A percentile compares a stretch with the other conserved stretches of the same genome.
These are phyloP conservation scores for Phytophthora pluvialis DNA, from an alignment of 352 stramenopile genomes.

Conservation along the genomic window DNA sequence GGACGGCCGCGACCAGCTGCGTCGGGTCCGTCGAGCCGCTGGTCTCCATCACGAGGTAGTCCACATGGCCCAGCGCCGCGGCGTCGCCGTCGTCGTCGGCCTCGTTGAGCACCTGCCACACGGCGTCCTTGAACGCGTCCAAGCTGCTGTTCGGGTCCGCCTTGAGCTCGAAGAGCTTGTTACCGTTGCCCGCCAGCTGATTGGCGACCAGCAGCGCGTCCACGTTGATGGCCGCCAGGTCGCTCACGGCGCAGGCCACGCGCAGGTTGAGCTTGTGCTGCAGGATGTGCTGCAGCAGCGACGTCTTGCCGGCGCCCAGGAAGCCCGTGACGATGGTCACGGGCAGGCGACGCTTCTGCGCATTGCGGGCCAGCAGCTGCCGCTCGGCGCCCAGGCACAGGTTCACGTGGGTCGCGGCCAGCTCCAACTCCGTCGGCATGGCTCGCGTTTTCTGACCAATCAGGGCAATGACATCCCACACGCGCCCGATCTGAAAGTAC, in stretches of 20 bases:
- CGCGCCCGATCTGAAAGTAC: not conserved
- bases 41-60: constrained; percentile 82
- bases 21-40: constrained; percentile 79
- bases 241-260: constrained; percentile 72
- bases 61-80: constrained; percentile 55
- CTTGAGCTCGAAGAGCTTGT: constrained; percentile 42
- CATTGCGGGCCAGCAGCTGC: constrained; percentile 59
- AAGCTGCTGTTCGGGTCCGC: constrained; percentile 35
- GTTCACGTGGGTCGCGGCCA: constrained; percentile 61
- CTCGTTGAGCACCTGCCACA: constrained; percentile 58
- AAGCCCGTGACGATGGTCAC: constrained; percentile 78
- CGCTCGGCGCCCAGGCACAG: constrained; percentile 62
- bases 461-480: no score
- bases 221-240: constrained; percentile 74
- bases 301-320: constrained; percentile 74
- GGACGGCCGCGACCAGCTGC: constrained; percentile 64
- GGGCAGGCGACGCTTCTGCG: constrained; percentile 49
- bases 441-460: not conserved
- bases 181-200: constrained; percentile 25
- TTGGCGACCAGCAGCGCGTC: constrained; percentile 69
- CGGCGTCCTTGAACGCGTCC: constrained; percentile 72
- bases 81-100: constrained; percentile 30
- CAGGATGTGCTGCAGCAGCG: constrained; percentile 68
- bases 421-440: constrained; percentile 37
- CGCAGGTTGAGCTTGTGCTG: constrained; percentile 71